Conservation (phyloP, 1,284 basidiomycete genomes). For the Leccinum variabile region DNA sequence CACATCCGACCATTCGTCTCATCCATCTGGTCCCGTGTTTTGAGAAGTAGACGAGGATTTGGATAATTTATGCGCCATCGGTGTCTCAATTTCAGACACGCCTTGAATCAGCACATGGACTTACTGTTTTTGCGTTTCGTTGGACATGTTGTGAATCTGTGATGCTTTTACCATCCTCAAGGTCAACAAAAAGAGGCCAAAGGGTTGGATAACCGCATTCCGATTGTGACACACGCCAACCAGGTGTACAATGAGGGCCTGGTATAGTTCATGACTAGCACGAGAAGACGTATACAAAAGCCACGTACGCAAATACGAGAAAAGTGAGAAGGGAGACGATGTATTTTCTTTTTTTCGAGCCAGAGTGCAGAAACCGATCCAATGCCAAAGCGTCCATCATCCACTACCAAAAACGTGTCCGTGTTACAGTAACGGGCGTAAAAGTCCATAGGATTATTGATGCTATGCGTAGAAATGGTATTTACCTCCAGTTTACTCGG, state of each 20-base stretch:
- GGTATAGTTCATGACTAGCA: constrained; percentile 2
- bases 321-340: neutral
- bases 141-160: neutral
- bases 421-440: constrained; percentile 12
- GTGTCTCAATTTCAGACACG: too few species aligned
- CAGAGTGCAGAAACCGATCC: neutral
- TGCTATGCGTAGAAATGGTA: neutral
- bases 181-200: neutral
- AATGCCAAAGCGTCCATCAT: constrained; percentile 31
- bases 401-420: constrained; percentile 30
- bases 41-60: too few species aligned
- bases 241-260: neutral
- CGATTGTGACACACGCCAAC: neutral
- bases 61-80: too few species aligned
- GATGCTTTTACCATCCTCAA: neutral
- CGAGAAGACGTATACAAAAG: neutral
- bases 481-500: constrained; percentile 54
- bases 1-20: too few species aligned
- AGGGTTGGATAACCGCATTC: neutral
- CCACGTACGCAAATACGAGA: neutral
- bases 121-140: too few species aligned
- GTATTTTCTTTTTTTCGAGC: constrained; percentile 7
- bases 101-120: too few species aligned
- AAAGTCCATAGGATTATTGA: constrained; percentile 13
- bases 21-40: too few species aligned